These are phyloP conservation scores for Kwoniella newhampshirensis DNA, from an alignment of 768 basidiomycete genomes.

Conservation along the genomic window DNA sequence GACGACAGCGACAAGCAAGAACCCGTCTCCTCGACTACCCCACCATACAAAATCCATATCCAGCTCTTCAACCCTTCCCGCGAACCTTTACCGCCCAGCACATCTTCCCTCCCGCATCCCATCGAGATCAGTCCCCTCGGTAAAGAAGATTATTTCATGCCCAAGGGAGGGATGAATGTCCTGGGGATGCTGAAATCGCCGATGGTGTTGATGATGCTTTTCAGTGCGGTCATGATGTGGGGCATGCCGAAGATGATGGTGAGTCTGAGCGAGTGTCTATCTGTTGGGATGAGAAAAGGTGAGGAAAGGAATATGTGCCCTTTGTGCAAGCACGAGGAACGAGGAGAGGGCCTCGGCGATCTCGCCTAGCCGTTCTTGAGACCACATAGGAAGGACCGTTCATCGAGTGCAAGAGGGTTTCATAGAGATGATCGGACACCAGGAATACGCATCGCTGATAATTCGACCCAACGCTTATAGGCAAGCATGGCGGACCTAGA, in stretches of 20 bases:
- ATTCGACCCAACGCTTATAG: no score
- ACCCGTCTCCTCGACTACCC: constrained; percentile 22
- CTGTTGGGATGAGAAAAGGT: no score
- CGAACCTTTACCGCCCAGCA: constrained; percentile 22
- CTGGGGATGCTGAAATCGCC: constrained; percentile 49
- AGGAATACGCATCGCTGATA: no score
- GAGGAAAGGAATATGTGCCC: no score
- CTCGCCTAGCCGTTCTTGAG: no score
- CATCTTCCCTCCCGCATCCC: constrained; percentile 39
- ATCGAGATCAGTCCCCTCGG: constrained; percentile 25
- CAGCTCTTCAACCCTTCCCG: constrained; percentile 35
- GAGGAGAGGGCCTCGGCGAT: no score
- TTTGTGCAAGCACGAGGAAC: no score
- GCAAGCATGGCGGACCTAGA: constrained; percentile 43
- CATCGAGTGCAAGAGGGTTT: no score
- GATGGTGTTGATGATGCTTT: constrained; percentile 52
- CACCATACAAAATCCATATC: constrained; percentile 29
- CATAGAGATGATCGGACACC: no score
- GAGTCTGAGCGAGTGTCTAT: constrained; percentile 14
- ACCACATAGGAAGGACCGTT: no score
- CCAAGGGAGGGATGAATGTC: constrained; percentile 32
- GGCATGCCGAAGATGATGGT: constrained; percentile 49
- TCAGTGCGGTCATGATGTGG: constrained; percentile 46
- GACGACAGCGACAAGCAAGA: constrained; percentile 3
- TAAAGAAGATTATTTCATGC: constrained; percentile 39